Base-by-base conservation (phyloP, 345 rosid species). In the Orychophragmus violaceus region DNA sequence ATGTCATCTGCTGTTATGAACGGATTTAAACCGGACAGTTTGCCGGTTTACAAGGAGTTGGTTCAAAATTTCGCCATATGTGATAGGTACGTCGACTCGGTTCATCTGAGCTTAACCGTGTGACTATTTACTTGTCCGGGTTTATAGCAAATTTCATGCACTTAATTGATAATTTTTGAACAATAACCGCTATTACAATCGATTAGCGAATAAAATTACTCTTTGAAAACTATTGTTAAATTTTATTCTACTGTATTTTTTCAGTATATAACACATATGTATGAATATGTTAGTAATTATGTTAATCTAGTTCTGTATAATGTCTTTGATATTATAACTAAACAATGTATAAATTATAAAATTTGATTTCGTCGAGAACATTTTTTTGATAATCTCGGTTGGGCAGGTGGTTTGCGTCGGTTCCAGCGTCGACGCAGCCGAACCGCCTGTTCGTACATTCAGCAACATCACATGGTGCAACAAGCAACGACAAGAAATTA, bases 1-100 rank as follows among this genome's bases (percentile, higher is more conserved):
- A 74, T 83, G 88, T 60, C 88, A 0, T 69, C 56, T 23, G 90
- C 86, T 3, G 85, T 87, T 83, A 85, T 88, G 95, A 85, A 81
- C 32, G 95, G 95, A 59, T 88, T 88, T 77, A 78, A 67, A 56
- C 90, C 89, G 17, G 91, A 83, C 0, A 50, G 76, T 6, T 51
- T 87, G 22, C 86, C 90, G 35, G 89, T 85, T 16, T 87, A 60
- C 62, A 81, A 82, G 55, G 81, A 81, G 51, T 37, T 87, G 76
- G 84, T 80, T 59, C 42, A 62, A 1, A 77, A 84, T 76, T 88
- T 84, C 36, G 95, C 82, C 1, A 82, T 81, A 13, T 85, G 94
- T 53, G 94, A 87, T 33, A 77, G 61, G 61, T 54, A 30, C 1
- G 21, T 18, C 32, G 66, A 30, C 41, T 69, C 3, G 29, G 41